phyloP scores from a whole-genome alignment of 2,329 filamentous ascomycete genomes.

The Venturia aucupariae region DNA sequence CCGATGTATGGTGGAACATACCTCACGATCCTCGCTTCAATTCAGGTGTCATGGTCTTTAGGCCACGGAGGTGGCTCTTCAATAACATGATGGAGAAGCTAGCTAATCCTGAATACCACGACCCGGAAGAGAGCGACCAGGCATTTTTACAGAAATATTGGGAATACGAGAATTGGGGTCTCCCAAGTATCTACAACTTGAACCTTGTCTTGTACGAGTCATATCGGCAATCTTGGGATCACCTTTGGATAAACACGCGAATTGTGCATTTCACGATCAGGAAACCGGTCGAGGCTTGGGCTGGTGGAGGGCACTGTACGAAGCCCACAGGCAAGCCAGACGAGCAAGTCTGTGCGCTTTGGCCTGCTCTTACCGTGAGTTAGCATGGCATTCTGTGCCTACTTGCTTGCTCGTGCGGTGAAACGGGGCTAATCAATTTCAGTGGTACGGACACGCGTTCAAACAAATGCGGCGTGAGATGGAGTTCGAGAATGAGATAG shows the following conservation, averaged over 20 bases:
- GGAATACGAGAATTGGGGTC: conserved; percentile 21
- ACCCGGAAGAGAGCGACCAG: conserved; percentile 23
- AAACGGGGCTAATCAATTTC: not conserved
- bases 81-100: conserved; percentile 18
- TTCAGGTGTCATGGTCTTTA: conserved; percentile 23
- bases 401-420: not conserved
- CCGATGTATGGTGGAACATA: conserved; percentile 23
- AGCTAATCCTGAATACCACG: conserved; percentile 20
- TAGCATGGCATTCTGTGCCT: not conserved
- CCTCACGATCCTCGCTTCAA: conserved; percentile 23
- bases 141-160: conserved; percentile 23
- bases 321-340: not conserved
- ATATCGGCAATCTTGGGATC: conserved; percentile 5
- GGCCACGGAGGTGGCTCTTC: conserved; percentile 20
- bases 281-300: conserved; percentile 4
- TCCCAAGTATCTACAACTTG: conserved; percentile 24
- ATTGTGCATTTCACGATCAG: conserved; percentile 8
- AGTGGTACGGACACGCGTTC: conserved; percentile 6
- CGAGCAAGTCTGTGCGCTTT: not conserved
- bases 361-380: not conserved
- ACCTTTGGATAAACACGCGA: conserved; percentile 1
- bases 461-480: conserved; percentile 6
- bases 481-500: not conserved
- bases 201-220: conserved; percentile 18
- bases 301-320: not conserved